Percentiles rank a stretch among this genome's conserved stretches.
Evolutionary conservation across 768 basidiomycete genomes (phyloP).

Genomic region (Trametes gibbosa): DNA sequence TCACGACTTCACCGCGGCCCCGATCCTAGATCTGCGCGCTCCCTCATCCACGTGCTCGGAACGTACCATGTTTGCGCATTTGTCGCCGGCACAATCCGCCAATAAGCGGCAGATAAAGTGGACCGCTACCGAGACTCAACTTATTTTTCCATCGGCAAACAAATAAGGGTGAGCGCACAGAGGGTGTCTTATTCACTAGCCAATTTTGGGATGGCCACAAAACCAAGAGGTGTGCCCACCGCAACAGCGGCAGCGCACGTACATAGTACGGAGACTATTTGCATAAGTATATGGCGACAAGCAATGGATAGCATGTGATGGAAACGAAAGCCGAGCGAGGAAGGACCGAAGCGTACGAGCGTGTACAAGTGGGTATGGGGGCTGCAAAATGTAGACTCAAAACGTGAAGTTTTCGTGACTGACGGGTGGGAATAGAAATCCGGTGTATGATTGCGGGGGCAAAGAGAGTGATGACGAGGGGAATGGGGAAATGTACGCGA

Average conservation of each 20-base stretch:
- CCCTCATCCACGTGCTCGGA: slow-evolving; percentile 4
- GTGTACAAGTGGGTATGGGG: slow-evolving; percentile 3
- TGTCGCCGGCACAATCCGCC: too few relatives aligned
- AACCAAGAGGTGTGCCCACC: too few relatives aligned
- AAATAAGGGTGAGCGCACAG: not conserved
- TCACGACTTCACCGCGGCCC: slow-evolving; percentile 6
- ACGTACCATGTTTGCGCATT: not conserved
- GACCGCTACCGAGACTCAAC: too few relatives aligned
- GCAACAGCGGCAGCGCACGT: not conserved
- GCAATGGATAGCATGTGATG: slow-evolving; percentile 10
- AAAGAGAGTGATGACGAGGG: too few relatives aligned
- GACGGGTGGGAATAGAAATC: too few relatives aligned
- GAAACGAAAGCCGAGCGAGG: slow-evolving; percentile 15
- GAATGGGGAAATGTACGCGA: too few relatives aligned
- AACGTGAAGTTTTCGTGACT: too few relatives aligned
- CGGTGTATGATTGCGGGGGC: too few relatives aligned
- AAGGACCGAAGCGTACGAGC: slow-evolving; percentile 10
- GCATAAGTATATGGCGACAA: slow-evolving; percentile 10
- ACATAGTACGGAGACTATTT: not conserved
- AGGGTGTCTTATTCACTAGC: not conserved
- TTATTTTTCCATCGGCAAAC: too few relatives aligned
- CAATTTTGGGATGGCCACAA: not conserved
- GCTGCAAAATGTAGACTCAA: not conserved
- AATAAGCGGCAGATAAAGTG: too few relatives aligned
- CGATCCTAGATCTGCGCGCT: not conserved